Evolutionary conservation across 1,139 yeast species (phyloP).

Genomic region (Taiozyma sp.): DNA sequence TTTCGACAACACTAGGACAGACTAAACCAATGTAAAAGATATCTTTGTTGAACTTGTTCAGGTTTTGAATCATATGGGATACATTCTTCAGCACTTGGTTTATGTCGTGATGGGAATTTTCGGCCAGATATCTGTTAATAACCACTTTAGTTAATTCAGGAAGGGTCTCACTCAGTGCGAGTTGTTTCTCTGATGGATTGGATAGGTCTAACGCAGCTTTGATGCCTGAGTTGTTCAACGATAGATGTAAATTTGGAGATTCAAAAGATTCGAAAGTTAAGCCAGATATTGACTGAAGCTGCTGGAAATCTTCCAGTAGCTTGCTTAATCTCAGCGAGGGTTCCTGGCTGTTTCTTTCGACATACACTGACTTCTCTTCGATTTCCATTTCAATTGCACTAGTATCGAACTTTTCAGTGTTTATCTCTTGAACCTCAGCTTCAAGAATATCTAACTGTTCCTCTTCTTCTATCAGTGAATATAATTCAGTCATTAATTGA

Average conservation of each 20-base stretch:
- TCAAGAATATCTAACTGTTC: conserved; percentile 5
- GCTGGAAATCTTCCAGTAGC: conserved; percentile 13
- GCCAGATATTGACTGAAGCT: conserved; percentile 23
- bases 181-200: not conserved
- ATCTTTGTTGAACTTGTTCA: conserved; percentile 11
- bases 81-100: conserved; percentile 2
- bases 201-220: conserved; percentile 9
- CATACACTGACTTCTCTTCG: conserved; percentile 7
- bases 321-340: conserved; percentile 19
- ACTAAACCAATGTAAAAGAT: conserved; percentile 13
- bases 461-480: conserved; percentile 10
- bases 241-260: conserved; percentile 14
- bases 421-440: conserved; percentile 9
- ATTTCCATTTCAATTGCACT: conserved; percentile 19
- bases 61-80: not conserved
- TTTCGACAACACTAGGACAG: conserved; percentile 8
- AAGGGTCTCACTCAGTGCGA: conserved; percentile 5
- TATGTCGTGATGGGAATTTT: not conserved
- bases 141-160: conserved; percentile 7
- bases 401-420: conserved; percentile 9
- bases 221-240: conserved; percentile 6
- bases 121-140: conserved; percentile 1
- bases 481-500: conserved; percentile 15
- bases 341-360: conserved; percentile 20
- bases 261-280: conserved; percentile 16